These are phyloP conservation scores for Leptoxyphium fumago DNA, from an alignment of 2,329 filamentous ascomycete genomes.

Conservation along the genomic window DNA sequence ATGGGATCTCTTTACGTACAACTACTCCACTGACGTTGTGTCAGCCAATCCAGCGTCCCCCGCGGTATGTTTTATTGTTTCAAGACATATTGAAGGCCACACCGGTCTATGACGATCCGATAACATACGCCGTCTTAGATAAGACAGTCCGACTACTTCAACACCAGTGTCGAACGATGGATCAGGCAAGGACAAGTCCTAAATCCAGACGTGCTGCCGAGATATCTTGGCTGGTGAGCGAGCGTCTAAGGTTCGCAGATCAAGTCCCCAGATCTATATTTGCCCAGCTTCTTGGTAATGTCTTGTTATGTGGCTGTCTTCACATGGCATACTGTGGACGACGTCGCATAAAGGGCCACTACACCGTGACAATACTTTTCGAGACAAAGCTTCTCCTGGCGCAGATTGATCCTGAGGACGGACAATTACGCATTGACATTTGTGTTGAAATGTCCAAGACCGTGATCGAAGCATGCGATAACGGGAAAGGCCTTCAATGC, in stretches of 20 bases:
- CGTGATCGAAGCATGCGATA: slow-evolving; percentile 57
- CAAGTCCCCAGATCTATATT: slow-evolving; percentile 49
- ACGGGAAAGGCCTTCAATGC: slow-evolving; percentile 69
- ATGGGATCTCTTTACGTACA: slow-evolving; percentile 6
- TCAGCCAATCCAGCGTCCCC: slow-evolving; percentile 81
- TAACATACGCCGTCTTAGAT: slow-evolving; percentile 66
- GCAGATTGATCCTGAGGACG: slow-evolving; percentile 46
- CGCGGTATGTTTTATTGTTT: slow-evolving; percentile 80
- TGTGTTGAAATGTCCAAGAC: slow-evolving; percentile 54
- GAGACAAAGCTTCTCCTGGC: slow-evolving; percentile 66
- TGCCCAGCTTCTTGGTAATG: slow-evolving; percentile 57
- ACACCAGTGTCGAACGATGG: slow-evolving; percentile 64
- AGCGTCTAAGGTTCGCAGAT: slow-evolving; percentile 60
- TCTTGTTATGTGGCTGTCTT: slow-evolving; percentile 68
- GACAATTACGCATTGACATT: slow-evolving; percentile 58
- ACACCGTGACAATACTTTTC: slow-evolving; percentile 78
- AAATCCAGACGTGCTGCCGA: slow-evolving; percentile 55
- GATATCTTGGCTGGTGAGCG: slow-evolving; percentile 73
- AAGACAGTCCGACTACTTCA: slow-evolving; percentile 57
- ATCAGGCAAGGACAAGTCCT: slow-evolving; percentile 66
- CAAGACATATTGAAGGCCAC: slow-evolving; percentile 70
- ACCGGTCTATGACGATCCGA: slow-evolving; percentile 70
- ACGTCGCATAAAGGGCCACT: slow-evolving; percentile 55
- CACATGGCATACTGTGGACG: slow-evolving; percentile 69
- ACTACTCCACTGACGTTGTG: slow-evolving; percentile 1